Conservation (phyloP, 2,329 filamentous ascomycete species). For the Acrocalymma vagum region DNA sequence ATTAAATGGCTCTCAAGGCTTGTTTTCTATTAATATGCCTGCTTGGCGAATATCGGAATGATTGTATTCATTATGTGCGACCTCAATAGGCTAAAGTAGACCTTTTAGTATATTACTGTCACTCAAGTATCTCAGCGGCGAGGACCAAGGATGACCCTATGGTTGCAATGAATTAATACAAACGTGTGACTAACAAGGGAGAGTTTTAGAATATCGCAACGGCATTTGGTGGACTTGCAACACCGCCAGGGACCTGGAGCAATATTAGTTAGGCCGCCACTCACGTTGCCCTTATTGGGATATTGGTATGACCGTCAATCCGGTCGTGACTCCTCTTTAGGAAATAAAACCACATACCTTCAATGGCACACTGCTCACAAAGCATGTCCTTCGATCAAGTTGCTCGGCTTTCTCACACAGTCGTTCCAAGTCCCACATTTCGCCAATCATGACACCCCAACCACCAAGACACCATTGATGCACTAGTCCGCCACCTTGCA, state of each 20-base stretch:
- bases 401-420: constrained; percentile 63
- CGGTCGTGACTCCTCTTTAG: not conserved
- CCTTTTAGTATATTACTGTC: too few relatives aligned
- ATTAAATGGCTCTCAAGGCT: too few relatives aligned
- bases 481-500: constrained; percentile 44
- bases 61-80: too few relatives aligned
- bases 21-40: too few relatives aligned
- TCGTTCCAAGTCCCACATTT: constrained; percentile 57
- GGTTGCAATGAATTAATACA: too few relatives aligned
- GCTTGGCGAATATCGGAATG: too few relatives aligned
- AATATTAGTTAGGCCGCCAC: constrained; percentile 13
- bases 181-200: too few relatives aligned
- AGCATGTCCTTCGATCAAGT: constrained; percentile 64
- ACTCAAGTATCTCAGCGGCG: too few relatives aligned
- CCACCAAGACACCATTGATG: constrained; percentile 44
- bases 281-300: not conserved
- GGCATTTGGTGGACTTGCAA: constrained; percentile 48
- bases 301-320: not conserved
- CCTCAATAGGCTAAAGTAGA: too few relatives aligned
- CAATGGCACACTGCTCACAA: constrained; percentile 67
- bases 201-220: constrained; percentile 43
- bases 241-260: constrained; percentile 59
- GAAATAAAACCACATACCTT: constrained; percentile 50
- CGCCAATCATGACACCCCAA: constrained; percentile 49
- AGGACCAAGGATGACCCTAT: too few relatives aligned